Base-by-base conservation (phyloP, 164 flowering plant genomes). In the Kalanchoe fedtschenkoi region DNA sequence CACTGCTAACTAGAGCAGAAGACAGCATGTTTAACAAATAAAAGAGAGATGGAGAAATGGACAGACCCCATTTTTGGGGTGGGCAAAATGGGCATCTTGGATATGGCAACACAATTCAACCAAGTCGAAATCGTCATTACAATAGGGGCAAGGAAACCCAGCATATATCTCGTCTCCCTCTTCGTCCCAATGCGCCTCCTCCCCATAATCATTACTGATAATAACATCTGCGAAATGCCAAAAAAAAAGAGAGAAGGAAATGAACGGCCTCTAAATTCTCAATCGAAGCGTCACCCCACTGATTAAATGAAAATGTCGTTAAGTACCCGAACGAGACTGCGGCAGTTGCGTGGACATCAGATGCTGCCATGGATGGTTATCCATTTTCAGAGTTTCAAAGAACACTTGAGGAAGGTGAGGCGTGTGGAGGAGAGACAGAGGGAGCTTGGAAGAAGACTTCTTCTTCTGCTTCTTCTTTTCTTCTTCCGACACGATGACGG, bases 101-200 rank as follows among this genome's bases (percentile, higher is more conserved):
- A 58, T 58, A 37, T 58, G 61, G 9, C 41, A 58, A 58, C 61
- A 58, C 38, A 58, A 37, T 34, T 37, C 61, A 34, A 58, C 61
- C 41, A 58, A 34, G 16, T 58, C 61, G 16, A 58, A 58, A 34
- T 33, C 61, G 3, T 58, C 61, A 34, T 19, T 9, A 21, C 61
- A 58, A 34, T 33, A 58, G 4, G 61, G 61, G 19, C 61, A 58
- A 58, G 28, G 28, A 34, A 33, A 58, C 34, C 30, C 60, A 0
- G 51, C 21, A 44, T 44, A 44, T n/a, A 56, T 56, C 34, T 30
- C 37, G 19, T 34, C 37, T 34, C 34, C 37, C 15, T 58, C 41
- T 5, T 33, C 42, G 28, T 34, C 41, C 24, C 61, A 34, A 58
- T 58, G 19, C 41, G 15, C 61, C 13, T 33, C 24, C 22, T 34